Conservation (phyloP, 2,329 filamentous ascomycete genomes). For the Pseudovirgaria hyperparasitica region DNA sequence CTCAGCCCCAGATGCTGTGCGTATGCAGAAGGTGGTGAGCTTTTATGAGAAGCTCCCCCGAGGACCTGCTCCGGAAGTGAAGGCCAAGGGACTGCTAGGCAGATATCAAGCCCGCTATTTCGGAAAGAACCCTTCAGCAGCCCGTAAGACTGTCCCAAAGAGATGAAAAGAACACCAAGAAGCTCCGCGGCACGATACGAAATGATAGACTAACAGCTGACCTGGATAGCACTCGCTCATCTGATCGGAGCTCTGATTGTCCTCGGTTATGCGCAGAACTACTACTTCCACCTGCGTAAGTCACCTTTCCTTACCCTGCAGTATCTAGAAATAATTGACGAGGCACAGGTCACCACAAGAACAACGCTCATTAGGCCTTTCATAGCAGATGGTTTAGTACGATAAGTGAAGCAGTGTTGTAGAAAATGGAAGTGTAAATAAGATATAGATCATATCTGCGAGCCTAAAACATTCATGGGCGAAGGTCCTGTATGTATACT, state of each 20-base stretch:
- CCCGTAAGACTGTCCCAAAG: constrained; percentile 53
- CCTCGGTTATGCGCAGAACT: constrained; percentile 92
- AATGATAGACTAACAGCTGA: constrained; percentile 9
- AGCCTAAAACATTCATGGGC: too few species aligned
- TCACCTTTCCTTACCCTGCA: constrained; percentile 16
- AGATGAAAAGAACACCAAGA: background rate
- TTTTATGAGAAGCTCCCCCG: constrained; percentile 99
- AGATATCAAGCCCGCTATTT: constrained; percentile 85
- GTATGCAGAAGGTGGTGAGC: constrained; percentile 94
- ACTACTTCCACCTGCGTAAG: constrained; percentile 99
- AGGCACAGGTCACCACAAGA: constrained; percentile 90
- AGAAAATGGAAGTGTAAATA: too few species aligned
- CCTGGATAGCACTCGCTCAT: constrained; percentile 67
- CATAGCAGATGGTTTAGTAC: too few species aligned
- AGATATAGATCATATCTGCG: too few species aligned
- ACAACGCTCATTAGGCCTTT: constrained; percentile 78
- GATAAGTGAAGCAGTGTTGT: too few species aligned
- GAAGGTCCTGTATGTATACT: too few species aligned
- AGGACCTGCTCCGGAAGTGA: constrained; percentile 70
- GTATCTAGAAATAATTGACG: constrained; percentile 9
- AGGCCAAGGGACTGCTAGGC: constrained; percentile 71
- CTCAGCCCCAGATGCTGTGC: constrained; percentile 84
- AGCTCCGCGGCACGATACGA: constrained; percentile 1
- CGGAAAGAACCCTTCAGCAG: constrained; percentile 78
- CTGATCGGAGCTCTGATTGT: constrained; percentile 63